Conservation (phyloP, 139 green algal species). For the Chlorella sp. region DNA sequence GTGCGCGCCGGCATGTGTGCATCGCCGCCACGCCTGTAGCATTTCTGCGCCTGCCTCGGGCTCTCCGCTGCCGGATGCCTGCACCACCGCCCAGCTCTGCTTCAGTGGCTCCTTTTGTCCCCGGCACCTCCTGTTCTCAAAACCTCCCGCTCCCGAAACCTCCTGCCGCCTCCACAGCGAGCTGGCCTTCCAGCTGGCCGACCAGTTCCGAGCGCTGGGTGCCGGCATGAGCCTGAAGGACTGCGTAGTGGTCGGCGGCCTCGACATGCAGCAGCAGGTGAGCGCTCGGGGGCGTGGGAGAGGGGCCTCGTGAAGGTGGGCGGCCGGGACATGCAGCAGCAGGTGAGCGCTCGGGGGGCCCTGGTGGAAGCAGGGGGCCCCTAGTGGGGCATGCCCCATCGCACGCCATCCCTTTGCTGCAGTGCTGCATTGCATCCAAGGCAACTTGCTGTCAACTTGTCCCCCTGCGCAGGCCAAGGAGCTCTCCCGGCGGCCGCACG, state of each 20-base stretch:
- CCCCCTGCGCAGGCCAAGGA: slow-evolving; percentile 66
- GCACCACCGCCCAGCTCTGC: no score
- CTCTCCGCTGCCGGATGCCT: no score
- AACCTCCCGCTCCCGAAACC: background rate
- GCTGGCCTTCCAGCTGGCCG: slow-evolving; percentile 94
- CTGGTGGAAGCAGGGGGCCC: no score
- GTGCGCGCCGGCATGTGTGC: no score
- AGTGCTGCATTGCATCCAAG: no score
- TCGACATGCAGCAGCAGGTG: slow-evolving; percentile 75
- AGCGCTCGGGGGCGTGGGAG: no score
- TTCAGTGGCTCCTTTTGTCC: background rate
- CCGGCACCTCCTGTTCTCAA: background rate
- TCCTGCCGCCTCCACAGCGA: slow-evolving; percentile 79
- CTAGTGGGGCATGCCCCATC: no score
- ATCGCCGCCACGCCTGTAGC: no score
- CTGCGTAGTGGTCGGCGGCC: slow-evolving; percentile 87
- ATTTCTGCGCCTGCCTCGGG: no score
- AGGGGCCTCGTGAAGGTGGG: slow-evolving; percentile 62
- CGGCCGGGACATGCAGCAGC: slow-evolving; percentile 82
- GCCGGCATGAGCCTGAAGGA: slow-evolving; percentile 79
- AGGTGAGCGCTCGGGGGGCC: background rate
- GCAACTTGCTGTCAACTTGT: no score
- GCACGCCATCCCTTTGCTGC: no score
- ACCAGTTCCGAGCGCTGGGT: slow-evolving; percentile 93
- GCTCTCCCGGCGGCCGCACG: slow-evolving; percentile 83